These are phyloP conservation scores for Monosporascus sp. DNA, from an alignment of 2,329 filamentous ascomycete species.

Conservation along the genomic window DNA sequence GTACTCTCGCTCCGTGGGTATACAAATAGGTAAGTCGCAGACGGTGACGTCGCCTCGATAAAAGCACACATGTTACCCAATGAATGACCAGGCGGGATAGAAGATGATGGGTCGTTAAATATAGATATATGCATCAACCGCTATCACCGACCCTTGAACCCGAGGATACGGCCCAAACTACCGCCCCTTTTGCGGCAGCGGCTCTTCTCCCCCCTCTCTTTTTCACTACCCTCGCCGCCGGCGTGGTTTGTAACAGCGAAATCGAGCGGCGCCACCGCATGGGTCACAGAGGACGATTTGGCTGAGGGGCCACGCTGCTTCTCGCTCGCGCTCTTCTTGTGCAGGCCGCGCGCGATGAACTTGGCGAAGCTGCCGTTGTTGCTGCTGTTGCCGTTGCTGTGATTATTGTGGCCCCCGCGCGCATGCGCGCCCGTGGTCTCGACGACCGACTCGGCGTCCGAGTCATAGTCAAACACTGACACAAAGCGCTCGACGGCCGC, in stretches of 20 bases:
- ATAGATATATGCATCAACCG: too few species aligned
- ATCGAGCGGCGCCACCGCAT: too few species aligned
- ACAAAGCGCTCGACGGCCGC: slow-evolving; percentile 19
- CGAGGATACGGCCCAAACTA: slow-evolving; percentile 23
- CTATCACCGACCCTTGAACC: slow-evolving; percentile 14
- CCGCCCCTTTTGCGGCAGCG: slow-evolving; percentile 20
- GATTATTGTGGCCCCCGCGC: slow-evolving; percentile 6
- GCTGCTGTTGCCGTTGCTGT: slow-evolving; percentile 11
- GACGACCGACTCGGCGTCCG: slow-evolving; percentile 33
- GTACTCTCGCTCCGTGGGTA: too few species aligned
- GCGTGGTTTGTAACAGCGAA: not conserved
- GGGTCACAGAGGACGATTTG: not conserved
- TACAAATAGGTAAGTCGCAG: too few species aligned
- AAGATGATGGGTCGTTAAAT: not conserved
- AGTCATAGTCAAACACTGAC: slow-evolving; percentile 46
- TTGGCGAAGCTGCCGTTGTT: slow-evolving; percentile 30
- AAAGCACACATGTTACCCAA: too few species aligned
- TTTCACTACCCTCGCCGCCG: not conserved
- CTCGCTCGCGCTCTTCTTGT: slow-evolving; percentile 27
- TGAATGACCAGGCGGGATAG: not conserved
- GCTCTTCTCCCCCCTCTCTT: slow-evolving; percentile 1
- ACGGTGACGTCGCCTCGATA: too few species aligned
- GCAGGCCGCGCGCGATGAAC: slow-evolving; percentile 39
- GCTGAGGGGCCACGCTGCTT: slow-evolving; percentile 8
- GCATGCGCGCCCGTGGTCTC: slow-evolving; percentile 9